Base-by-base conservation (phyloP, 495 filamentous ascomycete species). In the Terfezia claveryi region DNA sequence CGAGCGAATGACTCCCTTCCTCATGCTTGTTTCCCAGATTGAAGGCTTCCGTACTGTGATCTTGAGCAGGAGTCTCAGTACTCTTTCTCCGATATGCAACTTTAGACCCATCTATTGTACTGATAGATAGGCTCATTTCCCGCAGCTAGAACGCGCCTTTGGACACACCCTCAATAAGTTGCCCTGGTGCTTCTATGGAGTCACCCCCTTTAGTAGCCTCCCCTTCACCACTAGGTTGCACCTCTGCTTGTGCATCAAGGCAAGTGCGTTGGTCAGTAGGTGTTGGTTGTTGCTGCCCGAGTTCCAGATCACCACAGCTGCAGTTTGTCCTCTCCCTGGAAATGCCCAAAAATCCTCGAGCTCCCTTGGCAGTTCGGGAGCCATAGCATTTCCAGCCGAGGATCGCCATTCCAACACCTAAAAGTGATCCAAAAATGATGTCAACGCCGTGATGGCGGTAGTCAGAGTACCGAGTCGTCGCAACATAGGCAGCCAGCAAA, bases 401-500 rank as follows among this genome's bases (percentile, higher is more conserved):
- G 17, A 46, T 46, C 17, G 41, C 41, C 4, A 8, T 46, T 14
- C 41, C 41, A 23, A 72, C 49, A 27, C 83, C 83, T 50, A 88
- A 76, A 2, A 82, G 61, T 23, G 75, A 81, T 7, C 86, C 86
- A 36, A 81, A 83, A 23, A 94, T 72, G 49, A 92, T 86, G 57
- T 94, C 87, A 67, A 94, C 91, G 11, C 80, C 83, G 68, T 92
- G 85, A 60, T 94, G 87, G 8, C 85, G 75, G 62, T 82, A 86
- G 63, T 94, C 87, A 72, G 85, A 79, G 68, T 73, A 79, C 14
- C 77, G 71, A n/a, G 75, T 78, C 44, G 74, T 71, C 17, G 76
- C 66, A 50, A 80, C 70, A 59, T 73, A 78, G 54, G 74, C 65
- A 49, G 77, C 70, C 10, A 69, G 68, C 57, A 77, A 73, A 62